Conservation (phyloP, 148 eudicot species). For the Cornus kousa region DNA sequence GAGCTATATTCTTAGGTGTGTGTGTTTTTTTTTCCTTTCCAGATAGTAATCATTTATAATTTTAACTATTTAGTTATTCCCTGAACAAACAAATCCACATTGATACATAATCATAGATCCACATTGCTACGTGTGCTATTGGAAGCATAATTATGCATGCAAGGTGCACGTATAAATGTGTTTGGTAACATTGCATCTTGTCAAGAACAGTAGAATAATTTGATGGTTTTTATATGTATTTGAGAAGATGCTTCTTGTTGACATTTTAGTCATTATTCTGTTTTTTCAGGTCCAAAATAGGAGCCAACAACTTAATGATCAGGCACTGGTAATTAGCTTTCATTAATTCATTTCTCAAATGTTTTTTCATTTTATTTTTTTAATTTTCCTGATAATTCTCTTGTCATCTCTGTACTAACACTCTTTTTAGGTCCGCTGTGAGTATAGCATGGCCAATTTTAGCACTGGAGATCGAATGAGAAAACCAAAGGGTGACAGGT, state of each 20-base stretch:
- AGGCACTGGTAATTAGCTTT: slow-evolving; percentile 68
- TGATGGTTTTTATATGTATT: background rate
- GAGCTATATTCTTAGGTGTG: too few species aligned
- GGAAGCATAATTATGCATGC: too few species aligned
- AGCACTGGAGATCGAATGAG: slow-evolving; percentile 95
- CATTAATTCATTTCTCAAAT: background rate
- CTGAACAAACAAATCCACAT: too few species aligned
- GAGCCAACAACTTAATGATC: slow-evolving; percentile 67
- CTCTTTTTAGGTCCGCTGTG: slow-evolving; percentile 69
- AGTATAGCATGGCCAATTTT: slow-evolving; percentile 96
- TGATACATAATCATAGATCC: too few species aligned
- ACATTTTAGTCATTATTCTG: background rate
- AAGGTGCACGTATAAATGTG: background rate
- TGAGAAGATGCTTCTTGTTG: background rate
- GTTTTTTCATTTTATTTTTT: background rate
- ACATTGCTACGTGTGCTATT: too few species aligned
- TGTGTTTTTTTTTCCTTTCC: too few species aligned
- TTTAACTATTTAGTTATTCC: too few species aligned
- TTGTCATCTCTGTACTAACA: background rate
- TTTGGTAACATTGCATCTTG: too few species aligned
- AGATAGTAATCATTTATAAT: too few species aligned
- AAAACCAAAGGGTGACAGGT: slow-evolving; percentile 98
- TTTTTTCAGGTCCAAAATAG: slow-evolving; percentile 69
- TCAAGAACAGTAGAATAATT: too few species aligned
- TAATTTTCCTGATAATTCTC: background rate